Evolutionary conservation across 805 yeast species (phyloP).

Genomic region (Teunomyces cretensis): DNA sequence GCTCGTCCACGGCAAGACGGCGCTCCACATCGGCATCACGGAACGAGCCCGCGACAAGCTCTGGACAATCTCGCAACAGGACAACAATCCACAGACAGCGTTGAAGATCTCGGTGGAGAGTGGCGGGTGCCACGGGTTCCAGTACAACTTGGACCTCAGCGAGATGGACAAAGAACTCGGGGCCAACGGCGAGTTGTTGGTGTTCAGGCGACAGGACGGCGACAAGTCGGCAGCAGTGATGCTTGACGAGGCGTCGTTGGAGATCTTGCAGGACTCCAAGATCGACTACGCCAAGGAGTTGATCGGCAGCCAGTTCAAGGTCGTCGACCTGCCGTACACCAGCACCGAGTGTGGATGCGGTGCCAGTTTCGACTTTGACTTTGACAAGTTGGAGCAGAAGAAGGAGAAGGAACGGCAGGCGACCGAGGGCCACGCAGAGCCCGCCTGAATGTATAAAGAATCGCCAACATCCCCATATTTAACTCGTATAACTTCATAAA

Average conservation of each 20-base stretch:
- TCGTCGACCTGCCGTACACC: constrained; percentile 87
- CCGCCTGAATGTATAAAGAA: too few species aligned
- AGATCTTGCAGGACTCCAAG: constrained; percentile 79
- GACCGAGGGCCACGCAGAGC: too few species aligned
- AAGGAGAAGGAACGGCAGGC: constrained; percentile 7
- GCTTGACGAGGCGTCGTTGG: constrained; percentile 77
- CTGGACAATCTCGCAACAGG: constrained; percentile 49
- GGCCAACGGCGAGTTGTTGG: constrained; percentile 38
- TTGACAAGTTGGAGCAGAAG: constrained; percentile 38
- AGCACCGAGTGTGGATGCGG: constrained; percentile 51
- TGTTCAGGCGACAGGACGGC: constrained; percentile 62
- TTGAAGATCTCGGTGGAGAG: constrained; percentile 79
- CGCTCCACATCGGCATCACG: constrained; percentile 46
- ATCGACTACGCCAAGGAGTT: constrained; percentile 88
- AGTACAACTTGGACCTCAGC: constrained; percentile 71
- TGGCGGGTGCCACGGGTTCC: constrained; percentile 99
- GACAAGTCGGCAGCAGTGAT: constrained; percentile 55
- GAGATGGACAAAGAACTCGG: constrained; percentile 38
- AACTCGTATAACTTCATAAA: too few species aligned
- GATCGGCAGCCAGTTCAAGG: constrained; percentile 91
- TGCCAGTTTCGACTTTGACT: constrained; percentile 47
- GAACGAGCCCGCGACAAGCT: constrained; percentile 52
- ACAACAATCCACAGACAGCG: constrained; percentile 59
- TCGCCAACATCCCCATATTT: too few species aligned
- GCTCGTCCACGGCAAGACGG: constrained; percentile 35